Evolutionary conservation across 2,329 filamentous ascomycete genomes (phyloP), one percentile per base, ranked within the genome.

Genomic region (Pestalotiopsis sp.): DNA sequence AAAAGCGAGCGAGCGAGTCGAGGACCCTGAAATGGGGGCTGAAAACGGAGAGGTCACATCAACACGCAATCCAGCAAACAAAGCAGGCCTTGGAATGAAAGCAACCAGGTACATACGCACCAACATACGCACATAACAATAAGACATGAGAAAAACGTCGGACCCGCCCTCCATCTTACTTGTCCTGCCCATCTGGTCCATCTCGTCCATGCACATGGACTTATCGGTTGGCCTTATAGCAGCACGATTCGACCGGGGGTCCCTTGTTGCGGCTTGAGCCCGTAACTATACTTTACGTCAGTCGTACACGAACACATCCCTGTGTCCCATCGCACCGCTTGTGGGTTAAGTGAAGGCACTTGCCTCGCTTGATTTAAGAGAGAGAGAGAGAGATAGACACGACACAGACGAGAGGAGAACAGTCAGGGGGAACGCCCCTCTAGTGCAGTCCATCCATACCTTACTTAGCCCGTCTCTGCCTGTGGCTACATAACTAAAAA

Each of bases 341-440:
- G 45, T 52, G 27, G 31, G 17, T 59, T 23, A 9, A 38, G 38
- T 12, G 20, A 20, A 39, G 36, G 27, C 59, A 62, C 59, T 62
- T 62, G 59, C 59, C 59, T 62, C 38, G 59, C 59, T 62, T 20
- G 59, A 62, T 62, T 62, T 62, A 62, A 62, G 38, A 27, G 27
- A 14, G 25, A 25, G 25, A 14, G 12, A 13, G 27, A 14, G 59
- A 14, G 13, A 27, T 20, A n/a, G 59, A 20, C 59, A 27, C 59
- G 31, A 36, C 31, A 36, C 31, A 36, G 31, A 36, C 31, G 31
- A 36, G 31, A 36, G 31, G 31, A 36, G 31, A 36, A 59, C 55
- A 59, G 17, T 20, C 12, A 6, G 25, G 17, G 17, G 23, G 23
- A n/a, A 13, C 23, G 55, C 55, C 55, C 25, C 25, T 25, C 23